Evolutionary conservation across 352 stramenopile genomes (phyloP).

Genomic region (Phytophthora megakarya): DNA sequence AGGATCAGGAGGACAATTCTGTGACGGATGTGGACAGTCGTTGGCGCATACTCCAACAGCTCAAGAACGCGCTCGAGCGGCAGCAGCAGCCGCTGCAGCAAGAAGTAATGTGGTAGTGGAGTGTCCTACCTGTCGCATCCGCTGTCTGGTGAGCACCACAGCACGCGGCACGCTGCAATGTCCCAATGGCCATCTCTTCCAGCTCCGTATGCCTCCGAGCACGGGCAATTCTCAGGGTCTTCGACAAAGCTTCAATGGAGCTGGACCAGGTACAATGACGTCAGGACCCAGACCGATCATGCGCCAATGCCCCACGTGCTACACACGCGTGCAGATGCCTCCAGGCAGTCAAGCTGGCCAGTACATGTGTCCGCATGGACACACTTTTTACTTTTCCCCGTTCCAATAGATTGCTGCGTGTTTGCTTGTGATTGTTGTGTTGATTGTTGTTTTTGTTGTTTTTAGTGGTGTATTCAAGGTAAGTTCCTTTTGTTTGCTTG

Average conservation of each 20-base stretch:
- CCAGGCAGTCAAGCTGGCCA: constrained; percentile 81
- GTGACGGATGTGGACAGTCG: constrained; percentile 75
- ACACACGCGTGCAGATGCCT: constrained; percentile 88
- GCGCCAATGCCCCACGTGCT: constrained; percentile 87
- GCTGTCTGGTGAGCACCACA: constrained; percentile 77
- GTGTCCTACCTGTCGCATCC: constrained; percentile 74
- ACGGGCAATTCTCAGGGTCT: constrained; percentile 48
- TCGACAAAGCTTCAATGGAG: constrained; percentile 42
- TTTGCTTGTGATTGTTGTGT: constrained; percentile 9
- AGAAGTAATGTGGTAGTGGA: constrained; percentile 79
- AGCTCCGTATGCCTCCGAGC: constrained; percentile 64
- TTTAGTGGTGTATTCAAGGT: constrained; percentile 13
- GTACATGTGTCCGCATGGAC: constrained; percentile 89
- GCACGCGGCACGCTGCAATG: constrained; percentile 75
- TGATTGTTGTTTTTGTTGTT: neutral
- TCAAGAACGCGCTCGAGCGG: constrained; percentile 63
- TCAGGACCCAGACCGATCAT: constrained; percentile 63
- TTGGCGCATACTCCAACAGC: constrained; percentile 76
- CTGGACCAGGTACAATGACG: constrained; percentile 21
- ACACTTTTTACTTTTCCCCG: constrained; percentile 88
- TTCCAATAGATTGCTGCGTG: constrained; percentile 50
- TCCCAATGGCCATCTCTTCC: constrained; percentile 77
- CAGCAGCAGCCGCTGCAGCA: constrained; percentile 50
- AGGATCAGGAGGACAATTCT: constrained; percentile 72
- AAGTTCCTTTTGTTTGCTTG: neutral